Evolutionary conservation across 2,329 filamentous ascomycete species (phyloP), one percentile per base, ranked within the genome.

Genomic region (Cucurbitaria berberidis): DNA sequence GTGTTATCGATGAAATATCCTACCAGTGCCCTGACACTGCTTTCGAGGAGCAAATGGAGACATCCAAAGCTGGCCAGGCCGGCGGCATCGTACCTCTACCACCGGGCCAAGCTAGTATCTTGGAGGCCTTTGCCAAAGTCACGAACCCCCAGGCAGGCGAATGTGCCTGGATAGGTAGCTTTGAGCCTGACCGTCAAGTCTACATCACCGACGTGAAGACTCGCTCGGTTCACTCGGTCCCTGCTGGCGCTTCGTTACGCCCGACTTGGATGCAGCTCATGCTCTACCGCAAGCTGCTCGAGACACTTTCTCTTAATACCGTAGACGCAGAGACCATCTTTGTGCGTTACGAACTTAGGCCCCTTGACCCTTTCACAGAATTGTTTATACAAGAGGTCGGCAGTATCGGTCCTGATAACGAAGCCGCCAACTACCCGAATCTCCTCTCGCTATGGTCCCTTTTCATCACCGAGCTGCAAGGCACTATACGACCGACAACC

Each of bases 131-230:
- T 38, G 59, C 56, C 9, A 60, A 62, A 26, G 43, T 35, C 10
- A 42, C 55, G 6, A 43, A 29, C 5, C 11, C 49, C 5, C 30
- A 36, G 10, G 29, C 40, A 13, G 27, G 44, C 7, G 16, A 32
- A 13, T 46, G 45, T 18, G 21, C 45, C n/a, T 62, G 54, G 57
- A 19, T 55, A 1, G 60, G 46, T 6, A 41, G 39, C 11, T 19
- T 54, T 9, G 41, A 51, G 5, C 38, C 53, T 4, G 60, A 72
- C 35, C 74, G 67, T 48, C 69, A 78, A 48, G 74, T 89, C n/a
- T 97, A 96, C 72, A 78, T 99, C 43, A 87, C 87, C 0, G 95
- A 99, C 64, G 86, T 96, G 59, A 99, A 99, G 75, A 98, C 93
- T 0, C 84, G 93, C 16, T 82, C 81, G 1, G 85, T 83, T 3